A percentile compares a stretch with the other conserved stretches of the same genome.
Conservation (phyloP, 306 rosid genomes). For the Clitoria ternatea region DNA sequence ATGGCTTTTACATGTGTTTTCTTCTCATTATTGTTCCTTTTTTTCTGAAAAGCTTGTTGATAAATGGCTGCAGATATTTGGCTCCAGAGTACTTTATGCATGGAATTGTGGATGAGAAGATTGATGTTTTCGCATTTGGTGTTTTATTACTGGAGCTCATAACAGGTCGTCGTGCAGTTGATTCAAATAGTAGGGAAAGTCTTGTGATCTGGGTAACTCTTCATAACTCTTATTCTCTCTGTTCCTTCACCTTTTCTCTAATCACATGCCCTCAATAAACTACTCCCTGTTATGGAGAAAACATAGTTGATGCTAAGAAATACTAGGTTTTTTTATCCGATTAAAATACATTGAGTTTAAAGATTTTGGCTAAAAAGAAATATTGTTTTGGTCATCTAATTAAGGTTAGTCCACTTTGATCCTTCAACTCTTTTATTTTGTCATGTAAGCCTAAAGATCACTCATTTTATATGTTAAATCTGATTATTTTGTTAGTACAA, state of each 20-base stretch:
- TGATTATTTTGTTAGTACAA: too few species aligned
- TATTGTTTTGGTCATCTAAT: too few species aligned
- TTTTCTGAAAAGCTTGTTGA: not conserved
- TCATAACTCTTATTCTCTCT: not conserved
- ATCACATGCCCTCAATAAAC: not conserved
- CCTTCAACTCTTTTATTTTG: too few species aligned
- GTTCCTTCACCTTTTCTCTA: not conserved
- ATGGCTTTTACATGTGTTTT: not conserved
- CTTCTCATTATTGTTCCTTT: not conserved
- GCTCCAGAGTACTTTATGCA: constrained; percentile 94
- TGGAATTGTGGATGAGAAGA: constrained; percentile 77
- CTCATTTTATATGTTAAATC: too few species aligned
- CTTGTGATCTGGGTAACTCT: constrained; percentile 80
- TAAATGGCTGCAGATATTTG: constrained; percentile 50
- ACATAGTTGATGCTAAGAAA: not conserved
- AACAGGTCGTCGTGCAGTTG: constrained; percentile 87
- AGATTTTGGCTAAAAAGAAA: too few species aligned
- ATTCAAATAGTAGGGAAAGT: constrained; percentile 64
- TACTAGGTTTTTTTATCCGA: too few species aligned
- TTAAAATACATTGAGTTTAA: too few species aligned
- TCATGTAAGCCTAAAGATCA: too few species aligned
- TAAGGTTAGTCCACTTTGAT: too few species aligned
- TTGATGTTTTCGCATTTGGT: constrained; percentile 74
- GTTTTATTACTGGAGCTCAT: constrained; percentile 72
- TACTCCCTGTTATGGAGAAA: not conserved